Percentiles rank a stretch among this genome's conserved stretches.
phyloP scores from a whole-genome alignment of 345 rosid species.

The Clausena lansium region DNA sequence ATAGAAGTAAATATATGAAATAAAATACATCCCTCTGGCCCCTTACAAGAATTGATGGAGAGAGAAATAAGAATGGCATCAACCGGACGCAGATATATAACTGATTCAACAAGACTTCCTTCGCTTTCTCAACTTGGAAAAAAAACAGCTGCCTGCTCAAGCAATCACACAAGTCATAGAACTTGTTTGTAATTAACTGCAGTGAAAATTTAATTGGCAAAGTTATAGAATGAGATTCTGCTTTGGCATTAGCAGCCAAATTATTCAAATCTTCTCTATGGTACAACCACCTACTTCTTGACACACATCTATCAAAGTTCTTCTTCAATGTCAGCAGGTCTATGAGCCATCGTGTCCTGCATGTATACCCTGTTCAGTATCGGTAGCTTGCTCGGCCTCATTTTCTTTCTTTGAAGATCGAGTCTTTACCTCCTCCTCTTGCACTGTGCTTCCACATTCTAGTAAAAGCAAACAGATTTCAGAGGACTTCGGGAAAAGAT shows the following conservation, averaged over 20 bases:
- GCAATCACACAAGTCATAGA: conserved; percentile 13
- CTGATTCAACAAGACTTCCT: conserved; percentile 95
- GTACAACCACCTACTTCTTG: conserved; percentile 97
- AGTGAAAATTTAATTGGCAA: not conserved
- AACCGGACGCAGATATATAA: conserved; percentile 88
- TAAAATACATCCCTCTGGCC: no score
- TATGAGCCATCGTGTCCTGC: conserved; percentile 68
- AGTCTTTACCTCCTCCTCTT: conserved; percentile 70
- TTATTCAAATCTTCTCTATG: conserved; percentile 84
- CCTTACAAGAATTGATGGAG: no score
- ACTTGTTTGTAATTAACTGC: not conserved
- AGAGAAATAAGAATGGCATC: not conserved
- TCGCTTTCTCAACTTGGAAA: conserved; percentile 97
- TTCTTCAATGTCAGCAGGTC: conserved; percentile 87
- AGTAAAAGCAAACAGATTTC: not conserved
- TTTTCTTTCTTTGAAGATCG: conserved; percentile 69
- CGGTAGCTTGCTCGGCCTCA: conserved; percentile 66
- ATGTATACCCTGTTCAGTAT: conserved; percentile 60
- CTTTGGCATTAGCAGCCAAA: conserved; percentile 89
- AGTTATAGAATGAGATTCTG: conserved; percentile 17
- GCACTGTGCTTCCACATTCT: conserved; percentile 97
- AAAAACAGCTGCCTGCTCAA: conserved; percentile 85
- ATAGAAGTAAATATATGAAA: no score
- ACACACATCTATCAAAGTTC: conserved; percentile 87
- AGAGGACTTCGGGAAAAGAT: not conserved